These are phyloP conservation scores for Aureobasidium sp. DNA, from an alignment of 2,329 filamentous ascomycete genomes.

Conservation along the genomic window DNA sequence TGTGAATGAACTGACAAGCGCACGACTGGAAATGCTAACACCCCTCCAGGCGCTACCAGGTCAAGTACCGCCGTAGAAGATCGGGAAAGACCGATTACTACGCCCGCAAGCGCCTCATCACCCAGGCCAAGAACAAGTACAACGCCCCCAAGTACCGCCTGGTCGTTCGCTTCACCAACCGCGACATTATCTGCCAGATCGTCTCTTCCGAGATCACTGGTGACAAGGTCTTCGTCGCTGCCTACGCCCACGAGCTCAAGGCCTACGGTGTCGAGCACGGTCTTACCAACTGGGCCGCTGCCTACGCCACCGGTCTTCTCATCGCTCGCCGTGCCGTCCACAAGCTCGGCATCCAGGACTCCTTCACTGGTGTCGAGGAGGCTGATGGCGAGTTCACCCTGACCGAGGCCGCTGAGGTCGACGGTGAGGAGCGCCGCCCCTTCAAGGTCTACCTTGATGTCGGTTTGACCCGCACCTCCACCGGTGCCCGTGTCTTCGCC, in stretches of 20 bases:
- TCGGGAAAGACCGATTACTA: slow-evolving; percentile 99
- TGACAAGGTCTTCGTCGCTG: slow-evolving; percentile 90
- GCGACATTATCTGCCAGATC: slow-evolving; percentile 98
- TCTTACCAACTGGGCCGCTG: slow-evolving; percentile 98
- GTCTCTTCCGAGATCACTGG: slow-evolving; percentile 91
- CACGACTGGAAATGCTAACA: slow-evolving; percentile 1
- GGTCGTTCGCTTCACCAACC: slow-evolving; percentile 75
- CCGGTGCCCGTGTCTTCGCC: slow-evolving; percentile 96
- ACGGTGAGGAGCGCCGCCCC: slow-evolving; percentile 81
- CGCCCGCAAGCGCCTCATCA: slow-evolving; percentile 98
- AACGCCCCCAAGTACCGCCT: slow-evolving; percentile 99
- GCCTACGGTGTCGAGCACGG: slow-evolving; percentile 97
- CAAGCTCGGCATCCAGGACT: slow-evolving; percentile 93
- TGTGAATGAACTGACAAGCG: background rate
- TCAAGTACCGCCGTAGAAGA: slow-evolving; percentile 98
- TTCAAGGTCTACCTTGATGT: slow-evolving; percentile 99
- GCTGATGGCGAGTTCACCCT: slow-evolving; percentile 90
- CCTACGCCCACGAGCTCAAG: slow-evolving; percentile 96
- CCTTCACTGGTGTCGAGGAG: slow-evolving; percentile 95
- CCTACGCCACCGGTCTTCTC: slow-evolving; percentile 93
- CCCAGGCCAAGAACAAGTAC: slow-evolving; percentile 99
- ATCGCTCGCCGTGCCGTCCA: slow-evolving; percentile 92
- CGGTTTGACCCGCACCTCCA: slow-evolving; percentile 93
- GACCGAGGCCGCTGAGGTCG: slow-evolving; percentile 87
- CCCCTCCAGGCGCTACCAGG: slow-evolving; percentile 75